phyloP scores from a whole-genome alignment of 257 asterid species.

The Solanum sitiens region DNA sequence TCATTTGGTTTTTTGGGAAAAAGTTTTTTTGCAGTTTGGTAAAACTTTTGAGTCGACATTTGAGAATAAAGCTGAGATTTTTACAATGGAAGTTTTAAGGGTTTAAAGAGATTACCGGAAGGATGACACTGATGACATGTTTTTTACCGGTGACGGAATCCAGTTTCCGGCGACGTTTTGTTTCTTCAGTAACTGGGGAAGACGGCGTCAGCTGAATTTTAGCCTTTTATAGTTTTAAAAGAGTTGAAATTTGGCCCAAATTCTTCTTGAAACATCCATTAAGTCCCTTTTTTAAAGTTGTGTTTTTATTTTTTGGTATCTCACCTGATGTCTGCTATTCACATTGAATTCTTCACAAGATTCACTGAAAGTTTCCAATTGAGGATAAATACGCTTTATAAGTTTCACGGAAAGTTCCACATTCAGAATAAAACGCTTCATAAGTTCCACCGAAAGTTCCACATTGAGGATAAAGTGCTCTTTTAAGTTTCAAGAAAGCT shows the following conservation, averaged over 20 bases:
- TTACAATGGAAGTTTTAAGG: background rate
- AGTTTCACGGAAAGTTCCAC: fast-evolving
- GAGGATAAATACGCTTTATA: too few species aligned
- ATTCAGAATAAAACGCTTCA: too few species aligned
- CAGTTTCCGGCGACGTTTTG: background rate
- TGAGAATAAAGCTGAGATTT: background rate
- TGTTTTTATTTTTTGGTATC: background rate
- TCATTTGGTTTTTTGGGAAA: conserved; percentile 29
- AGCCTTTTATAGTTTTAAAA: background rate
- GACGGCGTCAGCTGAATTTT: background rate
- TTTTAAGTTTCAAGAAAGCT: fast-evolving
- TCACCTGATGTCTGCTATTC: fast-evolving
- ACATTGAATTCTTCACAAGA: background rate
- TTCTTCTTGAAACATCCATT: background rate
- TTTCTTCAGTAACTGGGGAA: background rate
- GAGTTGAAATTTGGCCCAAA: background rate
- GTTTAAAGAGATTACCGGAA: background rate
- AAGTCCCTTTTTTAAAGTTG: background rate
- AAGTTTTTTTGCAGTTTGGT: conserved; percentile 30
- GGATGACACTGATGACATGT: background rate
- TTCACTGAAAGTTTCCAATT: fast-evolving
- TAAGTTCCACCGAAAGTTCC: too few species aligned
- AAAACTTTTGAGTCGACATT: conserved; percentile 40
- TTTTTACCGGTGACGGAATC: background rate
- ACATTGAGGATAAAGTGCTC: too few species aligned